Percentiles rank a stretch among this genome's conserved stretches.
phyloP scores from a whole-genome alignment of 768 basidiomycete genomes.

The Lentinula aciculospora region DNA sequence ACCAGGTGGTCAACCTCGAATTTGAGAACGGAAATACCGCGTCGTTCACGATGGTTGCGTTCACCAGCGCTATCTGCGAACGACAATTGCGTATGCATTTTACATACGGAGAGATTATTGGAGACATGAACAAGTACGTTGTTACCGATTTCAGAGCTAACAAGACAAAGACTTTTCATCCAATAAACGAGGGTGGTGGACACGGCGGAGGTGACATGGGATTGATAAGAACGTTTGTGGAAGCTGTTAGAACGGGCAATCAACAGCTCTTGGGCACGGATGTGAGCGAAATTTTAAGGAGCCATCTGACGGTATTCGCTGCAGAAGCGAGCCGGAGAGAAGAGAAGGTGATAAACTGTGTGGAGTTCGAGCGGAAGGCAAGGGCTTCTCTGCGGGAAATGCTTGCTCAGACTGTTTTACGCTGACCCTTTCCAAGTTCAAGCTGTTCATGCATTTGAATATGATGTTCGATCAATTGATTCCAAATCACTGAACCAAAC shows the following conservation, averaged over 20 bases:
- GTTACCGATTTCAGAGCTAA: constrained; percentile 71
- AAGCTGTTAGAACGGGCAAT: constrained; percentile 61
- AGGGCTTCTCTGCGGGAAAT: constrained; percentile 22
- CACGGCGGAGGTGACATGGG: constrained; percentile 85
- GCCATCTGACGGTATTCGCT: constrained; percentile 84
- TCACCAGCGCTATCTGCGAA: constrained; percentile 71
- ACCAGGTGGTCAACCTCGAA: constrained; percentile 88
- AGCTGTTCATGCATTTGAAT: neutral
- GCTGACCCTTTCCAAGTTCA: neutral
- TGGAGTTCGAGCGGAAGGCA: constrained; percentile 53
- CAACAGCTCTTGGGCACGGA: constrained; percentile 65
- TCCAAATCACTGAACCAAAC: too few relatives aligned
- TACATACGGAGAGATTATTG: constrained; percentile 83
- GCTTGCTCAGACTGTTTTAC: neutral
- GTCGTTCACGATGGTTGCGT: constrained; percentile 88
- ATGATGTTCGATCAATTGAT: too few relatives aligned
- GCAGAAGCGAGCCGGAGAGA: constrained; percentile 73
- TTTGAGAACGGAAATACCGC: constrained; percentile 78
- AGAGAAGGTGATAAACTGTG: constrained; percentile 65
- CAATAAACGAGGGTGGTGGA: constrained; percentile 55
- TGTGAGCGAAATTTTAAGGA: constrained; percentile 64
- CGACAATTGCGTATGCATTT: constrained; percentile 86
- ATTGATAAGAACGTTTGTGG: constrained; percentile 67
- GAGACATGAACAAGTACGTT: constrained; percentile 73
- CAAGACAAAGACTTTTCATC: constrained; percentile 36